Conservation (phyloP, 2,329 filamentous ascomycete genomes). For the Monosporascus ibericus region DNA sequence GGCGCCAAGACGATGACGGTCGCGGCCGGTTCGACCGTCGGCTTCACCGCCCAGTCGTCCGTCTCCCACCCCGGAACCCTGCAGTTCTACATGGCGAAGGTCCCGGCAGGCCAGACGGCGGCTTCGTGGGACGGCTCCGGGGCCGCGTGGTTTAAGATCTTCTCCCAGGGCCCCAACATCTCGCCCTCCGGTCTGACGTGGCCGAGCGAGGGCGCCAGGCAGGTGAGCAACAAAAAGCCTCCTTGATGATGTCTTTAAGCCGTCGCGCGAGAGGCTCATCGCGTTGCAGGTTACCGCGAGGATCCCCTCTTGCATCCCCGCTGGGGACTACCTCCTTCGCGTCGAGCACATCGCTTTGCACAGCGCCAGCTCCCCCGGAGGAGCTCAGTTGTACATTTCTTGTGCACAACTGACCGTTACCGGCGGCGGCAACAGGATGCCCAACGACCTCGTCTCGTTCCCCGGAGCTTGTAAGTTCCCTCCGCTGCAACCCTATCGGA, state of each 20-base stretch:
- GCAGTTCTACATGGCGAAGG: conserved; percentile 35
- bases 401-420: conserved; percentile 32
- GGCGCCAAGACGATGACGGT: conserved; percentile 35
- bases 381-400: conserved; percentile 41
- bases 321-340: conserved; percentile 44
- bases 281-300: conserved; percentile 29
- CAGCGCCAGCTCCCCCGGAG: conserved; percentile 31
- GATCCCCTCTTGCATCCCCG: conserved; percentile 36
- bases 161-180: conserved; percentile 34
- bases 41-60: conserved; percentile 36
- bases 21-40: conserved; percentile 36
- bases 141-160: conserved; percentile 38
- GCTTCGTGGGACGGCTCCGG: conserved; percentile 32
- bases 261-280: background rate
- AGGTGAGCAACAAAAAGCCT: background rate
- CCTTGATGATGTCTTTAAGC: too few species aligned
- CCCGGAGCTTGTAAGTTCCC: conserved; percentile 29
- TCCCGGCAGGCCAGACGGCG: conserved; percentile 30
- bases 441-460: conserved; percentile 32
- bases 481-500: too few species aligned
- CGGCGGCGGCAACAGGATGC: conserved; percentile 34
- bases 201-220: conserved; percentile 32
- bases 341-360: conserved; percentile 45
- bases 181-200: conserved; percentile 30
- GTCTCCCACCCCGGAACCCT: conserved; percentile 37